Evolutionary conservation across 768 basidiomycete genomes (phyloP), one percentile per base, ranked within the genome.

Genomic region (Termitomyces sp.): DNA sequence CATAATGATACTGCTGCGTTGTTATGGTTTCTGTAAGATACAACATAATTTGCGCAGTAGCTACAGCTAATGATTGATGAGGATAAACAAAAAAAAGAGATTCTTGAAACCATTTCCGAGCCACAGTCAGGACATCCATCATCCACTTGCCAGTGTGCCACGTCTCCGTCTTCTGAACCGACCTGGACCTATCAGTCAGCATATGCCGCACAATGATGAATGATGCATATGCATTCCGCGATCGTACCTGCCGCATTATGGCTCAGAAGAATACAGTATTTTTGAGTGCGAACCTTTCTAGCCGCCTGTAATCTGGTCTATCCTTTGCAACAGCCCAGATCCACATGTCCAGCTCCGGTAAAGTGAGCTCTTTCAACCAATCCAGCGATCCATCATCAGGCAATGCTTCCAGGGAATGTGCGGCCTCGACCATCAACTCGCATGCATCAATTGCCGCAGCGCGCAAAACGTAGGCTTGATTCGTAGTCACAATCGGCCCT

Each of bases 321-420:
- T 92, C 91, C 69, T 94, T 93, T 40, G 90, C 90, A 5, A 91
- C 82, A 36, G 85, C 79, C 90, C 92, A 91, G n/a, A 94, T 71
- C 90, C 91, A 94, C 67, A 81, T 82, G 68, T 93, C 88, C 61
- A 93, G 63, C 49, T 84, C 79, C 4, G 87, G 85, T 32, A 85
- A 74, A 0, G 78, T 84, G 39, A 94, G 77, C 3, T 77, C 73
- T 58, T 75, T 81, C 64, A 90, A 67, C 87, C 87, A 88, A 24
- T 70, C 67, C 20, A 76, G 65, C n/a, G 63, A 57, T 44, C 62
- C 71, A 55, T 68, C 71, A 46, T 63, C 65, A 13, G 61, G 58
- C 24, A 65, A 59, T 39, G 59, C 53, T 35, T 73, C 69, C 24
- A 80, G 62, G 28, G 71, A 74, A 58, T 72, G 81, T 18, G 87